These are phyloP conservation scores for Simplicillium aogashimaense DNA, from an alignment of 2,329 filamentous ascomycete species.

Conservation along the genomic window DNA sequence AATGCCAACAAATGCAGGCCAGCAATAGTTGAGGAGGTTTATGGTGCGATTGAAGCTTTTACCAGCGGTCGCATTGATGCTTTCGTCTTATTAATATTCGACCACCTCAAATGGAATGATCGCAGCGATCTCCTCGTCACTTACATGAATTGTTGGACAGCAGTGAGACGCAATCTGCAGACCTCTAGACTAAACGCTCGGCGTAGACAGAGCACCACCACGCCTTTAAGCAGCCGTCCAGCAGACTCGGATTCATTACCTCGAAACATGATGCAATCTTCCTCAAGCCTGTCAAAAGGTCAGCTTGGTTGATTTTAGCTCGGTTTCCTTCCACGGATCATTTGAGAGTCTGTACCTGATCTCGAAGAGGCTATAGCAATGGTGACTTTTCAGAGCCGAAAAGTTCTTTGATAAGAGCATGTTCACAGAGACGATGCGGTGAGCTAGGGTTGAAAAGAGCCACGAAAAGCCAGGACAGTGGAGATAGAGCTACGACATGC, in stretches of 20 bases:
- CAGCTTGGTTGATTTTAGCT: slow-evolving; percentile 7
- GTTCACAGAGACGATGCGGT: too few relatives aligned
- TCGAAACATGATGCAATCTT: slow-evolving; percentile 70
- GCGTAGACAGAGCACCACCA: slow-evolving; percentile 63
- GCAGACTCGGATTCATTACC: slow-evolving; percentile 66
- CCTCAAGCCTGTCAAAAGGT: slow-evolving; percentile 50
- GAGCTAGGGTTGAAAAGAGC: too few relatives aligned
- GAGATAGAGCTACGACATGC: too few relatives aligned
- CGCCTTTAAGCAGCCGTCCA: slow-evolving; percentile 64
- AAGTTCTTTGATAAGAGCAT: slow-evolving; percentile 51
- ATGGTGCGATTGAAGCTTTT: slow-evolving; percentile 49
- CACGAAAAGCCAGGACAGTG: too few relatives aligned
- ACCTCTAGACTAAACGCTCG: slow-evolving; percentile 62
- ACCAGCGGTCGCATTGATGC: slow-evolving; percentile 47
- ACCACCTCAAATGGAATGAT: not conserved
- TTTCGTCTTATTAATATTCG: slow-evolving; percentile 13
- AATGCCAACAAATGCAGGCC: too few relatives aligned
- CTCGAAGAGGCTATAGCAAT: slow-evolving; percentile 45
- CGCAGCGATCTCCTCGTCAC: too few relatives aligned
- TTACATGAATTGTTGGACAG: slow-evolving; percentile 56
- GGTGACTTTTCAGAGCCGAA: slow-evolving; percentile 38
- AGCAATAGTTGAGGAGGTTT: slow-evolving; percentile 28
- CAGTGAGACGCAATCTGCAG: slow-evolving; percentile 61
- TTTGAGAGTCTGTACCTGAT: slow-evolving; percentile 37
- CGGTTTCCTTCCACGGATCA: slow-evolving; percentile 1